phyloP scores from a whole-genome alignment of 2,329 filamentous ascomycete species.

The Neonectria magnoliae region DNA sequence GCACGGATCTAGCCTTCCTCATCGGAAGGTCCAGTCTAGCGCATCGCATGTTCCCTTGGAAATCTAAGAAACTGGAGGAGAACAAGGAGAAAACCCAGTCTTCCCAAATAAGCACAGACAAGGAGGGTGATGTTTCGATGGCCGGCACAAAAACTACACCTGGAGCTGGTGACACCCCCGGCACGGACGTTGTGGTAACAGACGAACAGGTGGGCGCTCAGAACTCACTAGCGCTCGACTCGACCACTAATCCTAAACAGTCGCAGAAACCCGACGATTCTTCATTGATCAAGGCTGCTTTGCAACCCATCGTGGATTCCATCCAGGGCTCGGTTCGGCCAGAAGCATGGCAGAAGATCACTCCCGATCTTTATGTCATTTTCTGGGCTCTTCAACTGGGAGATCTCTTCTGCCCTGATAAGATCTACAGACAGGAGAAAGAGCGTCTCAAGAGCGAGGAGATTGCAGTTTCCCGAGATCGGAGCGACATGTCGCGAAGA shows the following conservation, averaged over 20 bases:
- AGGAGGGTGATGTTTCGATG: constrained; percentile 69
- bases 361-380: constrained; percentile 82
- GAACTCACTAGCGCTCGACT: constrained; percentile 20
- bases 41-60: constrained; percentile 66
- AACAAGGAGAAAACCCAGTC: constrained; percentile 41
- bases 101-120: constrained; percentile 51
- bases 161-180: constrained; percentile 40
- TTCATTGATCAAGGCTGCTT: constrained; percentile 47
- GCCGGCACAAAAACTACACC: constrained; percentile 47
- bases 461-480: constrained; percentile 73
- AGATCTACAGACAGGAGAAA: constrained; percentile 82
- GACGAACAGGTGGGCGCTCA: constrained; percentile 48
- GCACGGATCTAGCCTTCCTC: constrained; percentile 84
- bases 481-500: constrained; percentile 75
- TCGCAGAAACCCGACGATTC: constrained; percentile 49
- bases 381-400: constrained; percentile 93
- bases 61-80: constrained; percentile 46
- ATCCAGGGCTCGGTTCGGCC: constrained; percentile 70
- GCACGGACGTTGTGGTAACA: constrained; percentile 38
- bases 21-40: constrained; percentile 80
- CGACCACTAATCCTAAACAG: constrained; percentile 37
- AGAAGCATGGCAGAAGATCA: constrained; percentile 75
- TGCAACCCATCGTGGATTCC: constrained; percentile 78
- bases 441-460: constrained; percentile 74
- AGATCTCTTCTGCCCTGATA: constrained; percentile 80